Conservation (phyloP, 2,329 filamentous ascomycete genomes). For the Trichophyton mentagrophytes region DNA sequence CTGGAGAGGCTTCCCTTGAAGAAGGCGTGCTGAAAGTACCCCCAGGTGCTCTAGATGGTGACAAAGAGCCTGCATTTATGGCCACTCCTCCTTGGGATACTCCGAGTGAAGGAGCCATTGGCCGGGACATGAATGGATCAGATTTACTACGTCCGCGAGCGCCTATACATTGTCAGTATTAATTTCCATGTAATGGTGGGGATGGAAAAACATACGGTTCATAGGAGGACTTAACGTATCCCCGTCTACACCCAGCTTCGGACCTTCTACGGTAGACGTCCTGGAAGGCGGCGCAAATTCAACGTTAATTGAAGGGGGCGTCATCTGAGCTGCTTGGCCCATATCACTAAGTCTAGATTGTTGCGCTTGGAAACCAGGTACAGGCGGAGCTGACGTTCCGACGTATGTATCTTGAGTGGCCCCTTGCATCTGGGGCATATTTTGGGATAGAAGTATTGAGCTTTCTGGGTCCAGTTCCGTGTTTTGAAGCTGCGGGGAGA, state of each 20-base stretch:
- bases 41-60: conserved; percentile 27
- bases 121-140: conserved; percentile 37
- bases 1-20: conserved; percentile 35
- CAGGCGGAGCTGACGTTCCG: conserved; percentile 27
- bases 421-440: conserved; percentile 20
- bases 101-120: conserved; percentile 23
- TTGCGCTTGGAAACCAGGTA: conserved; percentile 35
- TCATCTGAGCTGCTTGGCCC: conserved; percentile 61
- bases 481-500: conserved; percentile 56
- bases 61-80: conserved; percentile 29
- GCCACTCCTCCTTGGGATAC: conserved; percentile 19
- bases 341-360: conserved; percentile 45
- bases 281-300: conserved; percentile 70
- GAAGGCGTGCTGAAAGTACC: conserved; percentile 28
- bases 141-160: conserved; percentile 49
- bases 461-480: conserved; percentile 43
- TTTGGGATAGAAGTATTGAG: conserved; percentile 35
- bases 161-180: conserved; percentile 20
- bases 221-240: conserved; percentile 73
- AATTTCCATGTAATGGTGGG: conserved; percentile 8
- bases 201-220: conserved; percentile 33
- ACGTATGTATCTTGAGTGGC: conserved; percentile 38
- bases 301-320: conserved; percentile 88
- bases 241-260: conserved; percentile 52
- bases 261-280: conserved; percentile 52